These are phyloP conservation scores for Colletotrichum gloeosporioides DNA, from an alignment of 2,329 filamentous ascomycete species.

Conservation along the genomic window DNA sequence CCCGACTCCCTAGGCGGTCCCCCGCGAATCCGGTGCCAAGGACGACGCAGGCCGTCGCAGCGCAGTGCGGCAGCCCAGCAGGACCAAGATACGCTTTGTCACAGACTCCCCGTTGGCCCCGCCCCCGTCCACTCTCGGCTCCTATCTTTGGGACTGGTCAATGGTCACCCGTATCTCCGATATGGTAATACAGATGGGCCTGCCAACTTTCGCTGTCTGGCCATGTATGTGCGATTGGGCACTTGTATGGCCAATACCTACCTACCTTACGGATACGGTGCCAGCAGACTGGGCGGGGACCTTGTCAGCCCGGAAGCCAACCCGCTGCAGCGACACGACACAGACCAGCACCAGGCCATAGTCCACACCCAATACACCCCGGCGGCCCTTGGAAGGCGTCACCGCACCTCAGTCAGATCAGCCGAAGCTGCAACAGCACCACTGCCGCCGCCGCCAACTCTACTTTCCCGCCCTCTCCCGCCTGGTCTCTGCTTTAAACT, in stretches of 20 bases:
- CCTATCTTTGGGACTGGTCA: slow-evolving; percentile 1
- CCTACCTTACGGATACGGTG: not conserved
- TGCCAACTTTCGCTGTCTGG: not conserved
- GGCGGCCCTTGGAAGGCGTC: slow-evolving; percentile 10
- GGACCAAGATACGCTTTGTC: slow-evolving; percentile 17
- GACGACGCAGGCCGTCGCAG: slow-evolving; percentile 3
- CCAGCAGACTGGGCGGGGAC: slow-evolving; percentile 1
- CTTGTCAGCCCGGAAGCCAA: not conserved
- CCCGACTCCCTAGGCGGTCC: slow-evolving; percentile 4
- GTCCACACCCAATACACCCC: not conserved
- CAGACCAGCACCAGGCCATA: not conserved
- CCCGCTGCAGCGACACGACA: not conserved
- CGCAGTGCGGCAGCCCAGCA: not conserved
- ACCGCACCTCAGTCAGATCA: slow-evolving; percentile 12
- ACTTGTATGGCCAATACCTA: not conserved
- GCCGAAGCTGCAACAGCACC: slow-evolving; percentile 17
- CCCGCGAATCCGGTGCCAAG: slow-evolving; percentile 21
- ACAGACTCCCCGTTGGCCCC: slow-evolving; percentile 10
- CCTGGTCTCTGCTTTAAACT: slow-evolving; percentile 12
- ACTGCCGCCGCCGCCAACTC: not conserved
- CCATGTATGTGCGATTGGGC: not conserved
- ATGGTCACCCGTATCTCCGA: not conserved
- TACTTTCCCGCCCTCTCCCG: not conserved
- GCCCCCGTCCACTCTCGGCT: not conserved
- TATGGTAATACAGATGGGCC: not conserved